Evolutionary conservation across 805 yeast genomes (phyloP).

Genomic region (Nakazawaea populi): DNA sequence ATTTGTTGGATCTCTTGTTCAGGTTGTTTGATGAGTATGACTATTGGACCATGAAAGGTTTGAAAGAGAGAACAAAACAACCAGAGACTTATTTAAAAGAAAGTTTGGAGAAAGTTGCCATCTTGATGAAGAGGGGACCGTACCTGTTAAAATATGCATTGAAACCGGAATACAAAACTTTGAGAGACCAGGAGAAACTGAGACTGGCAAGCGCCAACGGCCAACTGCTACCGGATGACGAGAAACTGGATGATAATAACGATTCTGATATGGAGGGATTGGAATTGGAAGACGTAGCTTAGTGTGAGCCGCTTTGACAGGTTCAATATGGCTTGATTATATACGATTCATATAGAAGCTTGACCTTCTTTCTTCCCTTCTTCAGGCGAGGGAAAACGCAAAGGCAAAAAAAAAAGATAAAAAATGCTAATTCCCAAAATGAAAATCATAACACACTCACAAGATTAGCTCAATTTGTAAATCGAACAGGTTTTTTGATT

Average conservation of each 20-base stretch:
- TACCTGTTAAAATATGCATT: slow-evolving; percentile 88
- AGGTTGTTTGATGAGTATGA: slow-evolving; percentile 90
- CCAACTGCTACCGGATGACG: slow-evolving; percentile 33
- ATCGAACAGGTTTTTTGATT: too few relatives aligned
- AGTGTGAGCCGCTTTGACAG: slow-evolving; percentile 2
- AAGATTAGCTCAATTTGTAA: too few relatives aligned
- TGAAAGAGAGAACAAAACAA: slow-evolving; percentile 87
- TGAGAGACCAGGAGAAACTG: slow-evolving; percentile 72
- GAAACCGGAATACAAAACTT: slow-evolving; percentile 82
- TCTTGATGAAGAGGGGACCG: slow-evolving; percentile 89
- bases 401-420: too few relatives aligned
- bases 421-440: too few relatives aligned
- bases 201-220: slow-evolving; percentile 19
- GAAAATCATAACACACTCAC: too few relatives aligned
- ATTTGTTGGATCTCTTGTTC: slow-evolving; percentile 82
- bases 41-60: slow-evolving; percentile 93
- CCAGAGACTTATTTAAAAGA: slow-evolving; percentile 93
- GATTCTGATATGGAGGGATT: slow-evolving; percentile 64
- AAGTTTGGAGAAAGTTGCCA: slow-evolving; percentile 84
- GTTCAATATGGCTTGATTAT: not conserved
- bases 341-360: not conserved
- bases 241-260: slow-evolving; percentile 38
- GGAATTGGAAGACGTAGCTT: slow-evolving; percentile 73
- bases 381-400: too few relatives aligned
- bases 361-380: too few relatives aligned